A percentile compares a stretch with the other conserved stretches of the same genome.
phyloP scores from a whole-genome alignment of 305 asterid species.

The Fraxinus velutina region DNA sequence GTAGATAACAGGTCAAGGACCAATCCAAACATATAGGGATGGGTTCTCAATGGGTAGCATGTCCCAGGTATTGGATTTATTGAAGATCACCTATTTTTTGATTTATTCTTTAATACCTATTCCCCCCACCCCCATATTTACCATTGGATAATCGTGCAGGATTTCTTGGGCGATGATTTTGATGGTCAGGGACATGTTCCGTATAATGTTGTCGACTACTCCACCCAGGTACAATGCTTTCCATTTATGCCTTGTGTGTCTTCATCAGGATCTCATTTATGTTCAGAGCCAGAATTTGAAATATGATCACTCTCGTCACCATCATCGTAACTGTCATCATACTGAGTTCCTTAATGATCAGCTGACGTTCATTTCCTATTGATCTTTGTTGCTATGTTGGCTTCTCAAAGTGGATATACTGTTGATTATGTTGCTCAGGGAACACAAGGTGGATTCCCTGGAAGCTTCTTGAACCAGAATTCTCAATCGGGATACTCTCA shows the following conservation, averaged over 20 bases:
- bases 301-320: background rate
- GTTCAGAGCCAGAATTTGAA: constrained; percentile 6
- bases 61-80: constrained; percentile 67
- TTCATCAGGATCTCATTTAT: constrained; percentile 3
- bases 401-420: constrained; percentile 89
- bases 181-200: constrained; percentile 99
- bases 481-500: constrained; percentile 93
- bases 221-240: constrained; percentile 67
- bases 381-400: constrained; percentile 40
- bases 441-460: constrained; percentile 85
- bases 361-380: constrained; percentile 14
- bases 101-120: background rate
- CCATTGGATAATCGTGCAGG: constrained; percentile 48
- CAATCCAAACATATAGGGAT: constrained; percentile 76
- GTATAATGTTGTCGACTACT: constrained; percentile 76
- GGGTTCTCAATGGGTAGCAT: constrained; percentile 89
- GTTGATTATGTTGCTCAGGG: constrained; percentile 82
- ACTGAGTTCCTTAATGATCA: constrained; percentile 10
- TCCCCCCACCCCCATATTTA: constrained; percentile 8
- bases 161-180: constrained; percentile 89
- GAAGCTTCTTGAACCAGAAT: constrained; percentile 76
- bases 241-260: background rate
- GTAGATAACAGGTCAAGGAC: constrained; percentile 78
- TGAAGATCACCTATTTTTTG: background rate
- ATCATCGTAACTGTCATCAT: background rate